Evolutionary conservation across 768 basidiomycete genomes (phyloP).

Genomic region (Leucogyrophana mollusca): DNA sequence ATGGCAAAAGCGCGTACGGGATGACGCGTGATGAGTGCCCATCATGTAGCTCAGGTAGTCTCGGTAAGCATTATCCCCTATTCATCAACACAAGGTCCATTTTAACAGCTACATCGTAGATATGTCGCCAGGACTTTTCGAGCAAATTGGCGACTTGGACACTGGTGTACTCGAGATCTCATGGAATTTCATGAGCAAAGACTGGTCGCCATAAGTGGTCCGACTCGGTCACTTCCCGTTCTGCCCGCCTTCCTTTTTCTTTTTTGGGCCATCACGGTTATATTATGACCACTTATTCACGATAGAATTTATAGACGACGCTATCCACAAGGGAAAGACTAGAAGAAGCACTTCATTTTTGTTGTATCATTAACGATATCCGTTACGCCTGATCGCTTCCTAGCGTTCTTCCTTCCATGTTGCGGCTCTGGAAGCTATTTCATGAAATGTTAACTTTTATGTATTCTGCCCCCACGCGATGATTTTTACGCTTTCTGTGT

Average conservation of each 20-base stretch:
- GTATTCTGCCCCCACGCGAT: neutral
- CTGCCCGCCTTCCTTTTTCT: slow-evolving; percentile 2
- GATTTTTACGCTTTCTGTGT: neutral
- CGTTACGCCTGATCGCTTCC: slow-evolving; percentile 4
- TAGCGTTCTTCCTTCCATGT: neutral
- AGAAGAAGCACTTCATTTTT: slow-evolving; percentile 6
- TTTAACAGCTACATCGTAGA: slow-evolving; percentile 37
- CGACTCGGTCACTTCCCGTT: neutral
- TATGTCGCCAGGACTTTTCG: slow-evolving; percentile 63
- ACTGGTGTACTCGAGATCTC: slow-evolving; percentile 51
- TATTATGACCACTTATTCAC: neutral
- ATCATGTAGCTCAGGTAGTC: slow-evolving; percentile 47
- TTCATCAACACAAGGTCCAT: neutral
- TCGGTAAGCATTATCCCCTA: slow-evolving; percentile 55
- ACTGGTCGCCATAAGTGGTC: slow-evolving; percentile 38
- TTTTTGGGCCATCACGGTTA: neutral
- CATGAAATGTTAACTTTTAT: neutral
- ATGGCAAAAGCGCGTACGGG: slow-evolving; percentile 48
- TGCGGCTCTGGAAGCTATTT: neutral
- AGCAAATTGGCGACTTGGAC: slow-evolving; percentile 45
- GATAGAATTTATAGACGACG: slow-evolving; percentile 8
- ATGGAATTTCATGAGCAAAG: slow-evolving; percentile 60
- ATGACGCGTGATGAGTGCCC: slow-evolving; percentile 58
- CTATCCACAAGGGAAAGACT: slow-evolving; percentile 14
- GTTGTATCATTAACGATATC: slow-evolving; percentile 20